Percentiles rank a stretch among this genome's conserved stretches.
Conservation (phyloP, 192 early-diverging fungal species). For the Borealophlyctis nickersoniae region DNA sequence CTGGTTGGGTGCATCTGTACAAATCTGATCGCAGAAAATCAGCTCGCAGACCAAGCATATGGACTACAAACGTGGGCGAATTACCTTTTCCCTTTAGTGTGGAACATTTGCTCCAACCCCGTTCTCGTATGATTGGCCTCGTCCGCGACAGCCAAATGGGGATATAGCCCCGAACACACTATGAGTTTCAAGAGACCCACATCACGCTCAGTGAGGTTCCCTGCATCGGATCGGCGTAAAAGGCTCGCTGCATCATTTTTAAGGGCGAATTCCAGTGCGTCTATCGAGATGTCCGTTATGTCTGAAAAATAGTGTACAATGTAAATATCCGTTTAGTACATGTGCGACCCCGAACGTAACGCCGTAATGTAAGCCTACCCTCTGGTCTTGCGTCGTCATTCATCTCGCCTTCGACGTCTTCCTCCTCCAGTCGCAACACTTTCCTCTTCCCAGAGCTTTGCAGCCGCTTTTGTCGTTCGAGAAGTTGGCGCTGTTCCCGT, state of each 20-base stretch:
- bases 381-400: constrained; percentile 20
- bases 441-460: constrained; percentile 36
- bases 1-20: constrained; percentile 63
- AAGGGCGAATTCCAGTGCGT: constrained; percentile 62
- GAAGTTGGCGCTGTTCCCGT: constrained; percentile 28
- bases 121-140: constrained; percentile 57
- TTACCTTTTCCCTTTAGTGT: constrained; percentile 50
- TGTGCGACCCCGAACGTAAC: too few species aligned
- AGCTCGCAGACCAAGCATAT: not conserved
- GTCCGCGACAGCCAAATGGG: constrained; percentile 62
- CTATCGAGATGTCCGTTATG: constrained; percentile 38
- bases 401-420: constrained; percentile 30
- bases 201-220: constrained; percentile 33
- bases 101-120: constrained; percentile 53
- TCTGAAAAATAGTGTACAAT: constrained; percentile 9
- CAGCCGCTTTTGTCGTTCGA: constrained; percentile 41
- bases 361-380: too few species aligned
- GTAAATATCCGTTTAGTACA: not conserved
- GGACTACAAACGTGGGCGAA: too few species aligned
- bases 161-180: constrained; percentile 62
- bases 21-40: constrained; percentile 30
- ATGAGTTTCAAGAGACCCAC: constrained; percentile 59
- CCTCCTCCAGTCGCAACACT: constrained; percentile 34
- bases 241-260: constrained; percentile 46
- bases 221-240: constrained; percentile 36